Evolutionary conservation across 345 rosid genomes (phyloP), one percentile per base, ranked within the genome.

Genomic region (Eucalyptus marginata): DNA sequence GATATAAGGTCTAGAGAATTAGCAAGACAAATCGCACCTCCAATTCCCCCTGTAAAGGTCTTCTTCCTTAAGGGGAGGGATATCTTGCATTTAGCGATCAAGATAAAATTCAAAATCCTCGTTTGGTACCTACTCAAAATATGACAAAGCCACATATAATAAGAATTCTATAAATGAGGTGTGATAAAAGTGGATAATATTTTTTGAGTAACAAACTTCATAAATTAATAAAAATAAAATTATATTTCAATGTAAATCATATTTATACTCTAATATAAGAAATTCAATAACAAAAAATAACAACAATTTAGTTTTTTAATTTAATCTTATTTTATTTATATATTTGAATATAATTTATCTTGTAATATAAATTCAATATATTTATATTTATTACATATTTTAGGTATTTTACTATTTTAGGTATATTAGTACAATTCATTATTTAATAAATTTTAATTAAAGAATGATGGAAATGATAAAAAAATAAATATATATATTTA

Each of bases 81-180:
- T 54, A 54, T 10, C 29, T 0, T 56, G 0, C 29, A 9, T 56
- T 56, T 4, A 56, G 3, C 5, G 6, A 0, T 56, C 1, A 56
- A 24, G 12, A 24, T 56, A 56, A 51, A 51, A 56, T 22, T 56
- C 1, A 56, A 0, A 22, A 56, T 22, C 5, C 0, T 24, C 1
- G 0, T 56, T 4, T 56, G 29, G 10, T 56, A 2, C 3, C 13
- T 8, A 10, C 13, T 56, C 6, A 22, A 24, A 10, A 56, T 56
- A 56, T 24, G 29, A 24, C 4, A 4, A 22, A 9, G 2, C 3
- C 29, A 9, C 0, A 5, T 56, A 56, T 1, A 24, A 56, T 0
- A 56, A 25, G 29, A 2, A 56, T 56, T 24, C 29, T 25, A 56
- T 56, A 56, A 25, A 3, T 2, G 62, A 10, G 1, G 62, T 9